phyloP scores from a whole-genome alignment of 2,329 filamentous ascomycete species.

The Fusarium succisae region DNA sequence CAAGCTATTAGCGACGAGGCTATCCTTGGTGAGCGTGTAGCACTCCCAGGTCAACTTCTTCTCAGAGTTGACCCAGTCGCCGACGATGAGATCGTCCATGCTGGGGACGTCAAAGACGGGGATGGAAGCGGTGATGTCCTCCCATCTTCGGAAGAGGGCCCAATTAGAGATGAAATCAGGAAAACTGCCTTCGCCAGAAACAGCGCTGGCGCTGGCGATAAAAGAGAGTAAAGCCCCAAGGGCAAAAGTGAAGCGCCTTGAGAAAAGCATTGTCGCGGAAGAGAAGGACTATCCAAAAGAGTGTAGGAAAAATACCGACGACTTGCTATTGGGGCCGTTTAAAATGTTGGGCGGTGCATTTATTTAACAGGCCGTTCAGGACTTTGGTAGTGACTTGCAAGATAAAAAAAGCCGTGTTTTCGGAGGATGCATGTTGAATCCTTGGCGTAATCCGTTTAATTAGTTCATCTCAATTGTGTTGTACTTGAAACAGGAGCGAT shows the following conservation, averaged over 20 bases:
- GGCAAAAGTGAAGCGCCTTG: constrained; percentile 9
- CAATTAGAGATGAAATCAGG: constrained; percentile 5
- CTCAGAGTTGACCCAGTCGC: neutral
- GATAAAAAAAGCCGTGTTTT: neutral
- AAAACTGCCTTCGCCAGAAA: neutral
- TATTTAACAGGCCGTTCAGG: neutral
- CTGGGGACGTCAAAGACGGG: constrained; percentile 2
- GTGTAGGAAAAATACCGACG: neutral
- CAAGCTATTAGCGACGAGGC: neutral
- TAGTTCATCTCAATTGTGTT: neutral
- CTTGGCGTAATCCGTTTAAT: constrained; percentile 4
- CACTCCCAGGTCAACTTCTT: constrained; percentile 14
- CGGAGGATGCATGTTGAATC: neutral
- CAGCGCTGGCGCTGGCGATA: neutral
- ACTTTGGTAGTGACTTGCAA: neutral
- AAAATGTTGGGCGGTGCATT: constrained; percentile 5
- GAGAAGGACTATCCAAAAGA: neutral
- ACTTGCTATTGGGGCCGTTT: neutral
- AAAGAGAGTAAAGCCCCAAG: constrained; percentile 6
- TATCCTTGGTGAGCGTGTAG: neutral
- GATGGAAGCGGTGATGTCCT: neutral
- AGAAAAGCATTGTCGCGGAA: constrained; percentile 7
- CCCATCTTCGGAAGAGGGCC: neutral
- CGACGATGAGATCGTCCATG: neutral
- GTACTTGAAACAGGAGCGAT: constrained; percentile 1